Evolutionary conservation across 2,329 filamentous ascomycete species (phyloP), one percentile per base, ranked within the genome.

Genomic region (Colletotrichum cereale): DNA sequence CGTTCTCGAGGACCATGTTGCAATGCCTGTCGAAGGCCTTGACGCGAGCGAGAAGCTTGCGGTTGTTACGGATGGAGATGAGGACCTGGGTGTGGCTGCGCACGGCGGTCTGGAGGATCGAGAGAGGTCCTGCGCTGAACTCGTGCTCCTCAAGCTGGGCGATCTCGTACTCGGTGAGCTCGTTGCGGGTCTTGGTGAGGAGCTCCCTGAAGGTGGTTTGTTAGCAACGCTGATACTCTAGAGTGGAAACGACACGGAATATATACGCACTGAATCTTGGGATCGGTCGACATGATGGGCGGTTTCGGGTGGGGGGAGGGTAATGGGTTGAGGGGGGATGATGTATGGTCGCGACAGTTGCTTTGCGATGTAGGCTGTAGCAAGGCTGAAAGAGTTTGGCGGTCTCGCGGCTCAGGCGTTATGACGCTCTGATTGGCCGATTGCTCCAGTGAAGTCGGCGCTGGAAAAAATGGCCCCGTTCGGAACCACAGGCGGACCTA

Each of bases 11-110:
- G 4, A 97, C 93, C 96, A 99, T 98, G 85, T 99, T 99, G 89
- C 95, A 98, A 84, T 99, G 96, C 73, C 96, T 89, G 84, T 99
- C 96, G 82, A 99, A 99, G 8, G 96, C 96, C 87, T 99, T 99
- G 79, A 99, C 96, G 75, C 96, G 93, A 62, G 96, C 96, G 66
- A 99, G 91, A 58, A 99, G 89, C 87, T 99, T 99, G 84, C 96
- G 93, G 87, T 98, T 98, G 89, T 97, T 98, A 76, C 96, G 95
- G 85, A 96, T 96, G 66, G 94, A 97, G 80, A 99, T 98, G 75
- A 99, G 90, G 74, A 99, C 96, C 85, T 98, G 96, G 53, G 93
- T 93, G 86, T 98, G 96, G 75, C 93, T 93, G 81, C 95, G 93
- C 70, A 98, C 96, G 75, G 96, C 96, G 71, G 96, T 98, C 85